Evolutionary conservation across 2,329 filamentous ascomycete species (phyloP), one percentile per base, ranked within the genome.

Genomic region (Trichophaea hybrida): DNA sequence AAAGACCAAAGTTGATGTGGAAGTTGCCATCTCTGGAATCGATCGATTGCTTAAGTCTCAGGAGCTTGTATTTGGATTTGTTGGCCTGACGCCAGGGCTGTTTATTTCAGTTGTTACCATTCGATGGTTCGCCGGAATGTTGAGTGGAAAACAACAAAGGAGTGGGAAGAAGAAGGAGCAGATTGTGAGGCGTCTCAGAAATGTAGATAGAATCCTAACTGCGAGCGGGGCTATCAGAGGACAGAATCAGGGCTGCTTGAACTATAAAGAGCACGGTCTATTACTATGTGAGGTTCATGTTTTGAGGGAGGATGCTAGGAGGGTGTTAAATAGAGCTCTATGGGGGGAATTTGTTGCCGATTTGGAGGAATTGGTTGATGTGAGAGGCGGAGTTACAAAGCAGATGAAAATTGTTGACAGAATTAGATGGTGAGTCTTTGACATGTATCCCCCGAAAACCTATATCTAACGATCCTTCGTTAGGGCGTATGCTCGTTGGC

Each of bases 1-100:
- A 70, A 98, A 98, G 77, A 97, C 93, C 24, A 98, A 98, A 75
- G 93, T 98, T 6, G 93, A 98, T 69, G 83, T 98, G 10, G 93
- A 98, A 72, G 84, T 97, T 62, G 93, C 93, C 12, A 90, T 98
- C 75, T 88, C 86, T 61, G 93, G 93, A 15, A 98, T 98, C 65
- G 91, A 98, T 75, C 82, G 88, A 37, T 79, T 98, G 35, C 78
- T 98, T 60, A 95, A 93, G 75, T 96, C 90, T 69, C 93, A 98
- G 70, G 91, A 98, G 71, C 79, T 98, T 52, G 87, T 98, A 31
- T 98, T 98, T 74, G 93, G 88, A n/a, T 95, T 98, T 69, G 84
- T 98, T 40, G 90, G 90, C 5, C 76, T 98, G 32, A 97, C 93
- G 0, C 93, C 93, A 0, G 91, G 93, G 10, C 79, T 97, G n/a